A percentile compares a stretch with the other conserved stretches of the same genome.
These are phyloP conservation scores for Phytophthora chlamydospora DNA, from an alignment of 352 stramenopile species.

Conservation along the genomic window DNA sequence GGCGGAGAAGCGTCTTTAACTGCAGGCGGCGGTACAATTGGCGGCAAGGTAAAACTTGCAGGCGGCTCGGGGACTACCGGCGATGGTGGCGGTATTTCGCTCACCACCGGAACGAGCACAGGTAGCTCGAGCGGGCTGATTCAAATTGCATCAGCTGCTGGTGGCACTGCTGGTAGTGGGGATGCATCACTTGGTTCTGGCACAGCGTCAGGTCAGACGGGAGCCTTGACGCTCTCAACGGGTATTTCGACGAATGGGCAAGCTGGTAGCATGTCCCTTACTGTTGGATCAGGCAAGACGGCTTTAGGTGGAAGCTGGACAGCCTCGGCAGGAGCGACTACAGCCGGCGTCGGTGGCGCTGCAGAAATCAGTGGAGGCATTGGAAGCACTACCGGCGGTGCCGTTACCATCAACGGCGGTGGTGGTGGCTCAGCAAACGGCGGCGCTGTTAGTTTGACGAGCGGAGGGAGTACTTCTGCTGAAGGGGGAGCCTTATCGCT, in stretches of 20 bases:
- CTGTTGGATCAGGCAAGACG: constrained; percentile 34
- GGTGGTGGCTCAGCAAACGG: constrained; percentile 33
- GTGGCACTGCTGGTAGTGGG: constrained; percentile 30
- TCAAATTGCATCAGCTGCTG: constrained; percentile 26
- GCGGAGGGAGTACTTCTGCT: constrained; percentile 38
- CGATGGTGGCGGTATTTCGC: constrained; percentile 44
- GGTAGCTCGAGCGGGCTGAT: constrained; percentile 30
- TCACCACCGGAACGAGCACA: constrained; percentile 48
- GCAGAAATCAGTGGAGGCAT: constrained; percentile 36
- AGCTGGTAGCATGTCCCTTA: constrained; percentile 42
- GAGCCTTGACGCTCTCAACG: constrained; percentile 48
- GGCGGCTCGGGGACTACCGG: constrained; percentile 46
- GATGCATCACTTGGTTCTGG: constrained; percentile 31
- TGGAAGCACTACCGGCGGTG: constrained; percentile 40
- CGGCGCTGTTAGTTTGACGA: constrained; percentile 41
- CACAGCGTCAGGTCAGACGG: constrained; percentile 39
- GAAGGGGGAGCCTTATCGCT: constrained; percentile 36
- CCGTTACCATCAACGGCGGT: constrained; percentile 34
- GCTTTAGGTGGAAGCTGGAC: constrained; percentile 30
- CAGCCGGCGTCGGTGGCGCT: constrained; percentile 35
- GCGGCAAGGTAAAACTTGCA: constrained; percentile 41
- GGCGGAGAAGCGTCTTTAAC: constrained; percentile 33
- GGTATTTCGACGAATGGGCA: constrained; percentile 35
- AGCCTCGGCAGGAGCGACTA: constrained; percentile 30
- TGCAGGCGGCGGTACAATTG: constrained; percentile 35